Evolutionary conservation across 1,139 yeast species (phyloP).

Genomic region (Taphrina confusa): DNA sequence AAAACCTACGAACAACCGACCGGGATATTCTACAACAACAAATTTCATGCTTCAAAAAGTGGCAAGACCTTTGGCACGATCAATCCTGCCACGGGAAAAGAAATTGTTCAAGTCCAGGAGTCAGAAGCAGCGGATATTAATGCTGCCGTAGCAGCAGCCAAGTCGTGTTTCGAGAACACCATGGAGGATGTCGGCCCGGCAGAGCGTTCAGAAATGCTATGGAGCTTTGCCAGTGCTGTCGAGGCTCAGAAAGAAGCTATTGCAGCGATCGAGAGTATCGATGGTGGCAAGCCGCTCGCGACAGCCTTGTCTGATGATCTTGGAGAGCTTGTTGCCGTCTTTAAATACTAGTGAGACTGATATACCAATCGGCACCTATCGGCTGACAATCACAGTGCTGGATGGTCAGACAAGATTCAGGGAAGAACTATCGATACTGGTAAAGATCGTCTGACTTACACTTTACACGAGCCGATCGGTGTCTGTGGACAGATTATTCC

Average conservation of each 20-base stretch:
- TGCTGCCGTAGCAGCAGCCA: constrained; percentile 69
- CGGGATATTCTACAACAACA: constrained; percentile 78
- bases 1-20: constrained; percentile 62
- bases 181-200: constrained; percentile 48
- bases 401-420: constrained; percentile 78
- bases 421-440: constrained; percentile 71
- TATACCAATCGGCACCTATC: not conserved
- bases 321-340: constrained; percentile 59
- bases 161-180: constrained; percentile 53
- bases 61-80: constrained; percentile 56
- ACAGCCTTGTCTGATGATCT: constrained; percentile 68
- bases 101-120: constrained; percentile 67
- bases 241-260: constrained; percentile 54
- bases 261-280: constrained; percentile 63
- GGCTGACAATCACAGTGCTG: constrained; percentile 52
- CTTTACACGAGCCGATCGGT: constrained; percentile 78
- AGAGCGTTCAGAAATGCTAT: constrained; percentile 54
- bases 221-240: constrained; percentile 56
- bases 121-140: constrained; percentile 74
- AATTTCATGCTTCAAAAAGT: constrained; percentile 60
- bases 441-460: constrained; percentile 66
- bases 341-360: constrained; percentile 54
- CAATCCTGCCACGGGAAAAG: constrained; percentile 65
- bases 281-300: constrained; percentile 61
- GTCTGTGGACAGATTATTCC: constrained; percentile 83